Base-by-base conservation (phyloP, 306 rosid genomes). In the Acacia melanoxylon region DNA sequence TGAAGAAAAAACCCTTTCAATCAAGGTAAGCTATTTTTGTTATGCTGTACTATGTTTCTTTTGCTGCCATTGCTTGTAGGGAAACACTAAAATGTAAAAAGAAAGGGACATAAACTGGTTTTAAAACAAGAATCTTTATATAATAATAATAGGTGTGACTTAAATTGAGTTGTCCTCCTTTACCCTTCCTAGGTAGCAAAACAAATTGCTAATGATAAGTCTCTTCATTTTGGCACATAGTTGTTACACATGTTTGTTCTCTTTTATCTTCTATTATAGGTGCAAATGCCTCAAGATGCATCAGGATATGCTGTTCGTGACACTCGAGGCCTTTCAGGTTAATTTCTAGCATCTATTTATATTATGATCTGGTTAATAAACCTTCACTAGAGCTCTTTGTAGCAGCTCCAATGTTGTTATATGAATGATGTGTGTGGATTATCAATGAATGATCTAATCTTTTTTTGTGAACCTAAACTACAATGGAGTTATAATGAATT, bases 221-320 rank as follows among this genome's bases (percentile, higher is more conserved):
- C 10, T 66, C 22, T 67, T 56, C 48, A 62, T 29, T 46, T 72
- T n/a, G 40, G 66, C 35, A 54, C 70, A 54, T 83, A 52, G 62
- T 24, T 61, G 62, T 20, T 74, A 41, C 71, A 66, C 76, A 16
- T 37, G 19, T 74, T 72, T 72, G 68, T 58, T 68, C 27, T 9
- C 20, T 76, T 76, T 6, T 52, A 63, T 40, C 3, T 58, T 68
- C 81, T 72, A 46, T 78, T 54, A 16, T 59, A 95, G 99, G 94
- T 95, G 78, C 94, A 93, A 78, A 91, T 95, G 97, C 99, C 99
- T 76, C 99, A 95, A 81, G 97, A 95, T 86, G 91, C 97, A 77
- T 92, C 99, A 31, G 88, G 91, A 83, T 88, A 78, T 80, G 80
- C 91, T 61, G 96, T 95, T 76, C 91, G 86, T 15, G 99, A 95